A percentile compares a stretch with the other conserved stretches of the same genome.
Conservation (phyloP, 164 flowering plant species). For the Vitis rotundifolia region DNA sequence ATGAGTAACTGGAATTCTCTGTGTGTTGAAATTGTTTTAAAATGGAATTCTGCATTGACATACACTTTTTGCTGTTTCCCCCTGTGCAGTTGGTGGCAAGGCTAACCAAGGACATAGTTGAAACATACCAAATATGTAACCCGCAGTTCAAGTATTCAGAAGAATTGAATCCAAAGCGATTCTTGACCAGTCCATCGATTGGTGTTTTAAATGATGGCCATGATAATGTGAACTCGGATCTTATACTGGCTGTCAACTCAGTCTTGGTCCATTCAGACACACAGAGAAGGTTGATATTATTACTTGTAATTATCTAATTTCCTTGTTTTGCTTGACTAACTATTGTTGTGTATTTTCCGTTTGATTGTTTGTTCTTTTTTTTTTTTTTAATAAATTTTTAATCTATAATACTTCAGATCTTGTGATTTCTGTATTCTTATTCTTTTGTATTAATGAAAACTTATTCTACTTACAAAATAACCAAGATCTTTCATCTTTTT, state of each 20-base stretch:
- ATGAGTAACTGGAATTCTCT: not conserved
- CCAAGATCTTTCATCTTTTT: not conserved
- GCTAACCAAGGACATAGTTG: slow-evolving; percentile 85
- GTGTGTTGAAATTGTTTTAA: not conserved
- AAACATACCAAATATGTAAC: slow-evolving; percentile 84
- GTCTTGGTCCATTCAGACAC: slow-evolving; percentile 57
- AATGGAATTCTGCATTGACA: slow-evolving; percentile 19
- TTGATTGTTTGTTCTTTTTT: not conserved
- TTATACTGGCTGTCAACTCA: slow-evolving; percentile 72
- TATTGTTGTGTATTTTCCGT: not conserved
- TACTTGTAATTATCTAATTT: slow-evolving; percentile 6
- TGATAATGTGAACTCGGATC: slow-evolving; percentile 96
- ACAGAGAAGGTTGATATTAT: slow-evolving; percentile 60
- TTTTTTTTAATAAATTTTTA: not conserved
- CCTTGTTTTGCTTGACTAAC: not conserved
- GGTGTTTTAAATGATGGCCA: slow-evolving; percentile 93
- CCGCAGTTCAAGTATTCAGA: slow-evolving; percentile 80
- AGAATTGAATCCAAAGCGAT: slow-evolving; percentile 78
- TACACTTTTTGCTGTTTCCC: slow-evolving; percentile 2
- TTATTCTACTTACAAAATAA: not conserved
- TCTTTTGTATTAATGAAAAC: not conserved
- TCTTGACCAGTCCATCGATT: slow-evolving; percentile 80
- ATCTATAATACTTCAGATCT: too few relatives aligned
- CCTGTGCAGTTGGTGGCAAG: slow-evolving; percentile 72
- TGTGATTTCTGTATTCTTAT: too few relatives aligned